Evolutionary conservation across 2,329 filamentous ascomycete genomes (phyloP), one percentile per base, ranked within the genome.

Genomic region (Ophiocordyceps robertsii): DNA sequence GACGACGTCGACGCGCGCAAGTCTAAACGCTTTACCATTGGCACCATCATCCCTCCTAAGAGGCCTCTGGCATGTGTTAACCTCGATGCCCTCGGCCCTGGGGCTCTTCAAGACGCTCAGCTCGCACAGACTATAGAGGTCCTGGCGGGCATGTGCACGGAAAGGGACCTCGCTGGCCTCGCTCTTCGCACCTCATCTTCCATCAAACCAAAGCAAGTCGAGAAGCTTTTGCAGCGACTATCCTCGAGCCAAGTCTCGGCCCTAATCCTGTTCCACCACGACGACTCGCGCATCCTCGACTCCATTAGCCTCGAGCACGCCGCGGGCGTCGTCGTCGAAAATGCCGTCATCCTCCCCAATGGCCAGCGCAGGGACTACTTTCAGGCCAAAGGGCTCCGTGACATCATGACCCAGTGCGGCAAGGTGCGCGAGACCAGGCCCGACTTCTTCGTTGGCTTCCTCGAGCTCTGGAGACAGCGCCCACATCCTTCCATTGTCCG

Each of bases 341-440:
- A 67, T 47, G 65, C 59, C 7, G 61, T 60, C 10, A 66, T 68
- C 14, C 53, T 64, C 7, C 51, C 55, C 6, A 57, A 63, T 39
- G 66, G 66, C 4, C 53, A 62, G 38, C 55, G 62, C 17, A 55
- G 64, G 17, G 64, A 69, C 45, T 69, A 64, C 48, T 69, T 68
- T 47, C 60, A 64, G 39, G 60, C 64, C 24, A 42, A 51, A 11
- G 45, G 54, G 4, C 56, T 67, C 40, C 57, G 64, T 16, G 47
- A 53, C 2, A 44, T 53, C 32, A 56, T 63, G 50, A 39, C 49
- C 4, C 46, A 49, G 16, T 61, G 56, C 32, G 51, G 45, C 30
- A 48, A 52, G 36, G 53, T 60, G 45, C 56, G 60, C 8, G 44
- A 56, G 13, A 48, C 46, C n/a, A 47, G 55, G 6, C 54, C 60